phyloP scores from a whole-genome alignment of 1,284 basidiomycete species.

The Austroboletus niveus region DNA sequence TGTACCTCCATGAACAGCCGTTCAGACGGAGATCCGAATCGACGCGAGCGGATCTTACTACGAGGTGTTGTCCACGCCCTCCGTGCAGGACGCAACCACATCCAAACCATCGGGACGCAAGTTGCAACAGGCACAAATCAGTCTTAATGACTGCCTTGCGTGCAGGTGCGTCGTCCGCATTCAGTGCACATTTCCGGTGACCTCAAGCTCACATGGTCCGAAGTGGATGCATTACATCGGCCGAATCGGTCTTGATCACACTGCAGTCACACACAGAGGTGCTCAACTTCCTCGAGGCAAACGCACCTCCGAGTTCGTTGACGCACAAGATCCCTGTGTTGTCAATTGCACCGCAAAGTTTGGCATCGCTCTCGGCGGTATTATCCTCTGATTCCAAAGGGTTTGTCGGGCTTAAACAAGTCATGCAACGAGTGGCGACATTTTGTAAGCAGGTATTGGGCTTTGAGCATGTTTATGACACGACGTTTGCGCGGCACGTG shows the following conservation, averaged over 20 bases:
- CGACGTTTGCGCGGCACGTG: constrained; percentile 90
- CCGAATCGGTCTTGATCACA: constrained; percentile 96
- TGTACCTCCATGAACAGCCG: neutral
- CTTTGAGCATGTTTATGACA: constrained; percentile 84
- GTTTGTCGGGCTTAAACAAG: constrained; percentile 53
- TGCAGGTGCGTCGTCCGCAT: constrained; percentile 61
- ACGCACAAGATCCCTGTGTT: constrained; percentile 66
- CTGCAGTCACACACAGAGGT: constrained; percentile 95
- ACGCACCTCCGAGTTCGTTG: constrained; percentile 41
- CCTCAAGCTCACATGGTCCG: constrained; percentile 5
- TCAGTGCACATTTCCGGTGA: neutral
- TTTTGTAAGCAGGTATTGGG: constrained; percentile 65
- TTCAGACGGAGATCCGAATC: constrained; percentile 85
- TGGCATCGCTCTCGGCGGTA: constrained; percentile 86
- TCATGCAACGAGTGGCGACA: constrained; percentile 65
- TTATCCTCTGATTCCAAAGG: constrained; percentile 48
- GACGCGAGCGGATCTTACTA: constrained; percentile 80
- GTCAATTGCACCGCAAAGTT: constrained; percentile 88
- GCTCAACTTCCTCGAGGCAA: constrained; percentile 67
- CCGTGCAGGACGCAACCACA: constrained; percentile 23
- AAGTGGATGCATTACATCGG: constrained; percentile 97
- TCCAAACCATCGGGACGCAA: constrained; percentile 44
- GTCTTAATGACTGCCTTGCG: constrained; percentile 91
- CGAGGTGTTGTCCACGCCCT: constrained; percentile 51
- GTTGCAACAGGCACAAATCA: constrained; percentile 92